Base-by-base conservation (phyloP, 345 rosid genomes). In the Pseudoturritis turrita region DNA sequence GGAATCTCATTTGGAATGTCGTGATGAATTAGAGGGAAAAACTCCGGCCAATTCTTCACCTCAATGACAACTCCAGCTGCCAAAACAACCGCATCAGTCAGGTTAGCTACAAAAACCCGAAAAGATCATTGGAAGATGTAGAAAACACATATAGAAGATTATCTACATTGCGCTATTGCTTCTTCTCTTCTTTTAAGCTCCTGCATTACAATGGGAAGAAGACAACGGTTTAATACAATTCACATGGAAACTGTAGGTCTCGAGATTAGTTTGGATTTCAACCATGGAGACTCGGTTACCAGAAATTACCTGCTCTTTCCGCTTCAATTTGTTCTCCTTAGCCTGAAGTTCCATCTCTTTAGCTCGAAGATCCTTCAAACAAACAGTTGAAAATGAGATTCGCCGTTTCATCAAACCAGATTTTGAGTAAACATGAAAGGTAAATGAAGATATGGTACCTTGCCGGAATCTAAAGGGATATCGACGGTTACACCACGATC, bases 41-140 rank as follows among this genome's bases (percentile, higher is more conserved):
- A 84, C 19, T 94, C 92, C 1, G 99, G 99, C 97, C 97, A 96
- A 45, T 96, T 96, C 83, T 92, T 92, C 75, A 86, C 97, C 77
- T 96, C 97, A 44, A 92, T 81, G 62, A 88, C 85, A 81, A 92
- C 82, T 78, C 99, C 99, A 78, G 92, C 99, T 96, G 87, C 81
- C 73, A 76, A 79, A 76, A 70, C 40, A 63, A 78, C 71, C 62
- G 31, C 47, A 56, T 51, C 61, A 21, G 62, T 50, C 66, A 21
- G 59, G 62, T 26, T 60, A 50, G 71, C 28, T 60, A 64, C 54
- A 25, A 39, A 41, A 60, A 17, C 13, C 53, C 10, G 11, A 22
- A 63, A 31, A 63, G 40, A 64, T 22, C 64, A 54, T 7, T 55
- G 61, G 44, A 60, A 53, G 44, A n/a, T 57, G 57, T 55, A 18